phyloP scores from a whole-genome alignment of 2,329 filamentous ascomycete genomes.

The Ploettnerulaceae sp. region DNA sequence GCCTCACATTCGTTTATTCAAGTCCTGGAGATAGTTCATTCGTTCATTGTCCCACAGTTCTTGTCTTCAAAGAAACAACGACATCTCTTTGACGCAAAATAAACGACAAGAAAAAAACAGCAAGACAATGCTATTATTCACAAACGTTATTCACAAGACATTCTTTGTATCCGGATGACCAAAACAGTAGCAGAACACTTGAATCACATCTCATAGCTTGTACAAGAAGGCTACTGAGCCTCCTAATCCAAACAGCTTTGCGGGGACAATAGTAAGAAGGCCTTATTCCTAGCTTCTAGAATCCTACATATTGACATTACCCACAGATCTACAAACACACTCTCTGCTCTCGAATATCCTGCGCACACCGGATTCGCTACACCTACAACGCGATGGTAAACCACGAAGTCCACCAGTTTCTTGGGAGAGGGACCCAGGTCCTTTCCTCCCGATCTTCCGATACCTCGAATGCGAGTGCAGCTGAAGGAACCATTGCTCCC shows the following conservation, averaged over 20 bases:
- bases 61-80: slow-evolving; percentile 4
- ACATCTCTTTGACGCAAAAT: slow-evolving; percentile 6
- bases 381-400: slow-evolving; percentile 6
- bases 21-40: slow-evolving; percentile 14
- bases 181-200: slow-evolving; percentile 20
- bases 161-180: slow-evolving; percentile 15
- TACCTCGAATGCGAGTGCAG: slow-evolving; percentile 2
- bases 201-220: slow-evolving; percentile 2
- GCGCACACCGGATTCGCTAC: slow-evolving; percentile 1
- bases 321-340: slow-evolving; percentile 8
- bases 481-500: slow-evolving; percentile 48
- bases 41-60: slow-evolving; percentile 3
- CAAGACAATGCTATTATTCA: slow-evolving; percentile 24
- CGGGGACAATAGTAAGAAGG: background rate
- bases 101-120: slow-evolving; percentile 6
- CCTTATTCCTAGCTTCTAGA: background rate
- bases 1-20: slow-evolving; percentile 4
- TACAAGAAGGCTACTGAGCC: no score
- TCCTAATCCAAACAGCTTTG: slow-evolving; percentile 1
- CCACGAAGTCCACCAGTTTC: slow-evolving; percentile 1
- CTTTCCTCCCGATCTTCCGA: background rate
- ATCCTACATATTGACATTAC: slow-evolving; percentile 3
- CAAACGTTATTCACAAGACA: no score
- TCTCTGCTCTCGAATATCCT: slow-evolving; percentile 6
- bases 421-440: background rate